Base-by-base conservation (phyloP, 208 protist species). In the Angomonas ambiguus region DNA sequence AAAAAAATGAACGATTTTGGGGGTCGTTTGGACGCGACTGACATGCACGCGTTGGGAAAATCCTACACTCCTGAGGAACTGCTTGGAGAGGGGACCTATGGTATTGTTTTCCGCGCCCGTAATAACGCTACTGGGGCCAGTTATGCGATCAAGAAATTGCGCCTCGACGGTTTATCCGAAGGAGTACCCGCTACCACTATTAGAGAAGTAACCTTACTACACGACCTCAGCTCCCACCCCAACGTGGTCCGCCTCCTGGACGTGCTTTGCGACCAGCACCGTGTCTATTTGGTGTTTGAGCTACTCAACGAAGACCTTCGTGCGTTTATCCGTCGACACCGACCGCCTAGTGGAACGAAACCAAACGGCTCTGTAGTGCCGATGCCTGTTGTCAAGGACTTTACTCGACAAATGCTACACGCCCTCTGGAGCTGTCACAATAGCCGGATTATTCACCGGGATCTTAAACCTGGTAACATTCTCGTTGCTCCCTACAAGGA, bases 241-340 rank as follows among this genome's bases (percentile, higher is more conserved):
- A 97, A 97, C 68, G 79, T 98, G 0, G 91, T 98, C 31, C 81
- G 80, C 20, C 81, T 99, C 22, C 76, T 97, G 11, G 97, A 99
- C 48, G 95, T 99, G 2, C 79, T 99, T n/a, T 97, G 97, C 71
- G 88, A 83, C n/a, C 77, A 97, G 24, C 93, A 92, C 57, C 97
- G 97, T 42, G 85, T 99, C 1, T 98, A 97, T 42, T 76, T 99
- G 13, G 96, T 99, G 33, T 99, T 99, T 72, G 98, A 99, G 79
- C 93, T 96, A 58, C 77, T 98, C 4, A 84, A 98, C 32, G 87
- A 97, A 62, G 97, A 99, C 70, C 77, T 99, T 53, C 97, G 98
- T 51, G 58, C 27, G 0, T 89, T 93, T 64, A 93, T 93, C 63
- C 76, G 77, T 58, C 82, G 79, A 0, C 73, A 81, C 53, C 83